Conservation (phyloP, 306 rosid species). For the Arachis hypogaea region DNA sequence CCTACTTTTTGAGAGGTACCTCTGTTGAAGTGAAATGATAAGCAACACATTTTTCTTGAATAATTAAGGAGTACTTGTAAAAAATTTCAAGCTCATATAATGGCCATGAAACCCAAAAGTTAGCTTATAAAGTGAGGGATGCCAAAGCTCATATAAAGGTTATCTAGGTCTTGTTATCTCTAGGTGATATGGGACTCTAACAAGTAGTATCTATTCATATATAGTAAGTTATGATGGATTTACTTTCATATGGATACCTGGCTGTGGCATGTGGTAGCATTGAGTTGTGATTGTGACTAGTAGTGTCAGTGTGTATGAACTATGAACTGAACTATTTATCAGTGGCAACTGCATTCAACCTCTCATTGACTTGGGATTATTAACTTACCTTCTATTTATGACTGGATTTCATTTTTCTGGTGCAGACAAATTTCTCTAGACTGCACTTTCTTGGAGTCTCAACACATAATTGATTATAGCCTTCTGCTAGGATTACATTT, state of each 20-base stretch:
- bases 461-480: constrained; percentile 88
- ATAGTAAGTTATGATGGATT: constrained; percentile 1
- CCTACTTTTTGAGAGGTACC: constrained; percentile 21
- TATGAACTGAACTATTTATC: constrained; percentile 10
- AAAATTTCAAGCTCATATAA: not conserved
- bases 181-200: too few species aligned
- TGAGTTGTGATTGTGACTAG: constrained; percentile 5
- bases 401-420: constrained; percentile 38
- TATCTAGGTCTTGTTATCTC: too few species aligned
- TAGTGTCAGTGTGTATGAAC: constrained; percentile 2
- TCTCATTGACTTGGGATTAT: not conserved
- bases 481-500: constrained; percentile 93
- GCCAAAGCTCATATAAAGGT: too few species aligned
- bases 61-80: constrained; percentile 11
- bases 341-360: constrained; percentile 10
- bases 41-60: constrained; percentile 20
- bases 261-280: constrained; percentile 3
- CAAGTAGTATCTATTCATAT: too few species aligned
- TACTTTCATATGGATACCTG: constrained; percentile 9
- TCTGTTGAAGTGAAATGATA: constrained; percentile 16
- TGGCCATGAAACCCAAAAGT: too few species aligned
- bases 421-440: constrained; percentile 84
- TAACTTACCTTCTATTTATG: constrained; percentile 9
- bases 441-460: constrained; percentile 88
- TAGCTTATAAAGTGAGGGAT: too few species aligned